phyloP scores from a whole-genome alignment of 2,329 filamentous ascomycete genomes.

The Thielaviopsis populi region DNA sequence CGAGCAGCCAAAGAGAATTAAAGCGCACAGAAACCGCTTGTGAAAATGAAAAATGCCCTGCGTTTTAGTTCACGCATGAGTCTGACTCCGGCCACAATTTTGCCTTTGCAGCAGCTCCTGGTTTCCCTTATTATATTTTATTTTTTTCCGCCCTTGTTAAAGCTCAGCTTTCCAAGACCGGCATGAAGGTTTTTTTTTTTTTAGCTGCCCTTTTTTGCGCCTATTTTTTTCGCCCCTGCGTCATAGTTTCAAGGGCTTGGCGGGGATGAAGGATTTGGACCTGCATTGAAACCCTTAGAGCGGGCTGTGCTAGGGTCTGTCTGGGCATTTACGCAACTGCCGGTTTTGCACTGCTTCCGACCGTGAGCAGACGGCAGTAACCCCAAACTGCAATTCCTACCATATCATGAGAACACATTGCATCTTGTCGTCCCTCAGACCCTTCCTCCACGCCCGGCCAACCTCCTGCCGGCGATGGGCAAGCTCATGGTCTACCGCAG shows the following conservation, averaged over 20 bases:
- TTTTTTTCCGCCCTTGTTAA: not conserved
- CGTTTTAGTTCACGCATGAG: not conserved
- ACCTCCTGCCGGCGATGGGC: constrained; percentile 28
- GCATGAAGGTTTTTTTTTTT: not conserved
- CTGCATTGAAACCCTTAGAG: not conserved
- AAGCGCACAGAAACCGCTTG: not conserved
- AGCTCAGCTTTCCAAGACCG: not conserved
- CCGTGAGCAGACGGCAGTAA: not conserved
- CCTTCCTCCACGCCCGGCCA: not conserved
- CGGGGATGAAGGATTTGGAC: not conserved
- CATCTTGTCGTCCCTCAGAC: not conserved
- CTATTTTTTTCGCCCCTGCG: not conserved
- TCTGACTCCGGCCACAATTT: not conserved
- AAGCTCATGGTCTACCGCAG: not conserved
- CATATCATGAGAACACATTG: not conserved
- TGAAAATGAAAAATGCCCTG: not conserved
- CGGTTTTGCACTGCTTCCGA: not conserved
- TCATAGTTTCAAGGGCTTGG: not conserved
- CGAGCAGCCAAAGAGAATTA: not conserved
- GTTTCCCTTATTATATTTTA: not conserved
- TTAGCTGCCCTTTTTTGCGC: not conserved
- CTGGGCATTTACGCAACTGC: not conserved
- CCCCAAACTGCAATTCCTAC: not conserved
- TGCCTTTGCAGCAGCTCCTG: not conserved
- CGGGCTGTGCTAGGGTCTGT: not conserved